Percentiles rank a stretch among this genome's conserved stretches.
phyloP scores from a whole-genome alignment of 2,329 filamentous ascomycete genomes.

The Aotearoamyces nothofagi region DNA sequence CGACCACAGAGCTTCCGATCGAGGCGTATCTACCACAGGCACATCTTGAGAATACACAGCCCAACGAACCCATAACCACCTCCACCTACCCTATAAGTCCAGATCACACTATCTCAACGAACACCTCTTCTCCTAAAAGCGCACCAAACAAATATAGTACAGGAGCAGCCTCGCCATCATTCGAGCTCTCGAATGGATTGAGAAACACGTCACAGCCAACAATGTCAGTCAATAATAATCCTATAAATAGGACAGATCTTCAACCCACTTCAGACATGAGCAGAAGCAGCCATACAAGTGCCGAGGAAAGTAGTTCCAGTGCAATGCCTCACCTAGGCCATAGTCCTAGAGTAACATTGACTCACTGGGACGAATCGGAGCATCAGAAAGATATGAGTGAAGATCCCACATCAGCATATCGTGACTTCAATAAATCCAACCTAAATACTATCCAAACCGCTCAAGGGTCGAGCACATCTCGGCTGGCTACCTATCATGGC shows the following conservation, averaged over 20 bases:
- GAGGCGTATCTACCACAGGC: background rate
- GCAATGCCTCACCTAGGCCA: conserved; percentile 10
- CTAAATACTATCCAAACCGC: background rate
- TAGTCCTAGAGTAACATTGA: conserved; percentile 12
- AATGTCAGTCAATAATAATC: conserved; percentile 6
- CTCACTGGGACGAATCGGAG: conserved; percentile 11
- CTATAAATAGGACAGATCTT: conserved; percentile 7
- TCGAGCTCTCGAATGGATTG: conserved; percentile 10
- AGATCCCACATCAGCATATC: background rate
- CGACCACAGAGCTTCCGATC: conserved; percentile 7
- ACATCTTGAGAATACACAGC: background rate
- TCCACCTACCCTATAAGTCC: conserved; percentile 16
- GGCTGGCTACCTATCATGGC: conserved; percentile 4
- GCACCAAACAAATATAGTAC: conserved; percentile 9
- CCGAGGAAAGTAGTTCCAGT: conserved; percentile 13
- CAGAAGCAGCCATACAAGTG: conserved; percentile 18
- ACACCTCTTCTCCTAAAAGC: conserved; percentile 12
- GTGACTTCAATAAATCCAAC: background rate
- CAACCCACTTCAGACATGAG: conserved; percentile 19
- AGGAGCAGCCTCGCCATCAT: conserved; percentile 9
- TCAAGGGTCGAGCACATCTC: conserved; percentile 2
- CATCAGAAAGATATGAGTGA: conserved; percentile 3
- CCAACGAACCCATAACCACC: background rate
- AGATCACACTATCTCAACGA: conserved; percentile 12
- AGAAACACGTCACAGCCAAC: conserved; percentile 5